Percentiles rank a stretch among this genome's conserved stretches.
Conservation (phyloP, 2,329 filamentous ascomycete species). For the Lachnellula arida region DNA sequence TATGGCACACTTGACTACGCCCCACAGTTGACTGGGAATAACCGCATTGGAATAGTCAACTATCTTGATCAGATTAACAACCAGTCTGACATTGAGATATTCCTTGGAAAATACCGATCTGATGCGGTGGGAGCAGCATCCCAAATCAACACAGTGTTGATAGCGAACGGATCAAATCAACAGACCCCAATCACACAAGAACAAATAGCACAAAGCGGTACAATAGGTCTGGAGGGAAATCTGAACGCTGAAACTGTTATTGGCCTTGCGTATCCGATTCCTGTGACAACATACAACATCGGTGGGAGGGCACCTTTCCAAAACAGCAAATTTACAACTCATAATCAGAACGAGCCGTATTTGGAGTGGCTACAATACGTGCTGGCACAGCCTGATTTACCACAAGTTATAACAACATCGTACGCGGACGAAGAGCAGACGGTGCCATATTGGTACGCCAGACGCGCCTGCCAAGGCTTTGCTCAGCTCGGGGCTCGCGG, state of each 20-base stretch:
- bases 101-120: slow-evolving; percentile 19
- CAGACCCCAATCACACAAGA: background rate
- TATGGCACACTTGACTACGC: slow-evolving; percentile 22
- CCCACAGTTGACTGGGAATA: slow-evolving; percentile 13
- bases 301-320: slow-evolving; percentile 50
- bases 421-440: slow-evolving; percentile 56
- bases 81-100: slow-evolving; percentile 18
- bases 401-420: slow-evolving; percentile 53
- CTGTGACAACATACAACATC: slow-evolving; percentile 49
- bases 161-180: slow-evolving; percentile 7
- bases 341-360: slow-evolving; percentile 47
- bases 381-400: slow-evolving; percentile 47
- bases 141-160: background rate
- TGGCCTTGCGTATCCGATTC: slow-evolving; percentile 48
- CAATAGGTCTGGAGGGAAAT: slow-evolving; percentile 43
- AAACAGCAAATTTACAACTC: slow-evolving; percentile 35
- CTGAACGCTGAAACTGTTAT: slow-evolving; percentile 52
- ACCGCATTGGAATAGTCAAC: slow-evolving; percentile 23
- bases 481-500: slow-evolving; percentile 49
- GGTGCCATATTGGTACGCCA: slow-evolving; percentile 49
- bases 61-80: slow-evolving; percentile 22
- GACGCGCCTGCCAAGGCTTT: slow-evolving; percentile 48
- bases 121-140: slow-evolving; percentile 1
- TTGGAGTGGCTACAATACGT: slow-evolving; percentile 50
- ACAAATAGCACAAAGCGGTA: slow-evolving; percentile 4